These are phyloP conservation scores for Neltuma alba DNA, from an alignment of 306 rosid species.

Conservation along the genomic window DNA sequence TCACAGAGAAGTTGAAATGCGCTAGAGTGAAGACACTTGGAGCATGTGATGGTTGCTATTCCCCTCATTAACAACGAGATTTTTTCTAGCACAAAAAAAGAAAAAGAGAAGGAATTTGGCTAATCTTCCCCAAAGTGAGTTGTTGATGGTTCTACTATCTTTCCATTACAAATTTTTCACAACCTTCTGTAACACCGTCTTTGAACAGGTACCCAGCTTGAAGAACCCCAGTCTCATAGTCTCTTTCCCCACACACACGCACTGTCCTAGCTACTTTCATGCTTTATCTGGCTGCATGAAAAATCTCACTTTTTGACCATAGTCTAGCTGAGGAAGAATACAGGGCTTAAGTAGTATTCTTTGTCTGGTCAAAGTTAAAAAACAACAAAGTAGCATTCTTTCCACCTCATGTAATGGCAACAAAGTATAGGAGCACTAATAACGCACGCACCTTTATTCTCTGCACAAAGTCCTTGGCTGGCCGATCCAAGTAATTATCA, in stretches of 20 bases:
- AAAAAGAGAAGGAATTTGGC: no score
- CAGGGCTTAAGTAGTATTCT: not conserved
- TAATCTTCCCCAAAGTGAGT: no score
- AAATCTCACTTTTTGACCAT: not conserved
- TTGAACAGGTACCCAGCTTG: not conserved
- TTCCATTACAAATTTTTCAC: not conserved
- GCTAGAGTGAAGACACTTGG: no score
- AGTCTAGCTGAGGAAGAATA: no score
- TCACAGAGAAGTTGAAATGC: no score
- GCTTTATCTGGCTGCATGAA: not conserved
- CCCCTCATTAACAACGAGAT: no score
- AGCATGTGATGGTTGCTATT: no score
- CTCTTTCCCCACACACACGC: no score
- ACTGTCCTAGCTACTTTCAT: no score
- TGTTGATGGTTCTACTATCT: not conserved
- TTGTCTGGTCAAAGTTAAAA: not conserved
- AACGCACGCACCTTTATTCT: constrained; percentile 68
- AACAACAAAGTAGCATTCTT: not conserved
- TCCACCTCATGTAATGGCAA: not conserved
- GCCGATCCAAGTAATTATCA: constrained; percentile 73
- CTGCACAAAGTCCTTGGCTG: constrained; percentile 67
- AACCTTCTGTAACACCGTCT: not conserved
- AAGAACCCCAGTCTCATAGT: not conserved
- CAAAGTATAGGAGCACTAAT: constrained; percentile 31
- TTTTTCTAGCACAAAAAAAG: no score